Evolutionary conservation across 805 yeast species (phyloP).

Genomic region (Saturnispora dispora): DNA sequence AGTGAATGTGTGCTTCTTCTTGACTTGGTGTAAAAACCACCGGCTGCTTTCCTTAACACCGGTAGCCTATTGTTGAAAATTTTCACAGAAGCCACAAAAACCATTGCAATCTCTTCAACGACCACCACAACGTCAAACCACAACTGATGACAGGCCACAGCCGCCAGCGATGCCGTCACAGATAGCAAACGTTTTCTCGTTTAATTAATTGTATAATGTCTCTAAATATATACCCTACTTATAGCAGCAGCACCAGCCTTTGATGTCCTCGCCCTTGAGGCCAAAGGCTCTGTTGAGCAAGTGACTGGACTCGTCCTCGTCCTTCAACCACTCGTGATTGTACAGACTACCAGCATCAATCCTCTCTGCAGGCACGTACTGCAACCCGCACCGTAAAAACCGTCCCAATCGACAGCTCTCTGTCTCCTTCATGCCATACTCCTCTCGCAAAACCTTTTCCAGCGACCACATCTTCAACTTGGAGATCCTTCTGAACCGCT

Average conservation of each 20-base stretch:
- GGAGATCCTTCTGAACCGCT: slow-evolving; percentile 34
- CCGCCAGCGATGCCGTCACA: not conserved
- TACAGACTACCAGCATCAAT: slow-evolving; percentile 47
- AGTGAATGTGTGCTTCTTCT: too few relatives aligned
- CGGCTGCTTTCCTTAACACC: not conserved
- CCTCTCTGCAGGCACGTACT: slow-evolving; percentile 39
- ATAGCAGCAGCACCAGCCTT: slow-evolving; percentile 16
- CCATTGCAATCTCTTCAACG: too few relatives aligned
- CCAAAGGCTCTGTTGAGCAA: slow-evolving; percentile 22
- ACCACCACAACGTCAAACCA: not conserved
- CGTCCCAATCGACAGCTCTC: slow-evolving; percentile 34
- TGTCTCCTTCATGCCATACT: slow-evolving; percentile 36
- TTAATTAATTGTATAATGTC: too few relatives aligned
- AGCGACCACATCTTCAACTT: slow-evolving; percentile 45
- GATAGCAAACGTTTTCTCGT: not conserved
- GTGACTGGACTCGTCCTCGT: slow-evolving; percentile 18
- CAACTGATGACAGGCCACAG: not conserved
- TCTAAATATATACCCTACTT: not conserved
- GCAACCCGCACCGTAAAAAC: slow-evolving; percentile 43
- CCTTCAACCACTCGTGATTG: slow-evolving; percentile 44
- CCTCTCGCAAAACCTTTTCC: slow-evolving; percentile 38
- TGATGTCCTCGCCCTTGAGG: slow-evolving; percentile 26
- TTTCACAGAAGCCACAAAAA: not conserved
- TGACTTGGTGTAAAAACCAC: not conserved
- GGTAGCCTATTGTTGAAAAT: not conserved